phyloP scores from a whole-genome alignment of 257 asterid genomes.

The Schizonepeta tenuifolia region DNA sequence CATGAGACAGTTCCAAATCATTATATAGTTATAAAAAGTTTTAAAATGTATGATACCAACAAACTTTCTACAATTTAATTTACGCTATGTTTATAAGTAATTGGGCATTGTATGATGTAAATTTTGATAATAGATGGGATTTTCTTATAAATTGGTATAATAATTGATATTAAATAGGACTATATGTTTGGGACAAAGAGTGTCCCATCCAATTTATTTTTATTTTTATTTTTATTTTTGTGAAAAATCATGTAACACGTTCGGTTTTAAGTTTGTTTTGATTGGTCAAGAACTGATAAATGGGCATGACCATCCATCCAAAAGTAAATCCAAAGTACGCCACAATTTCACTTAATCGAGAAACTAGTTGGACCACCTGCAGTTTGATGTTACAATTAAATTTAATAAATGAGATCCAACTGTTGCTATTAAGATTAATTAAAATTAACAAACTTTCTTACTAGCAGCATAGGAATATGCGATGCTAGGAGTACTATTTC shows the following conservation, averaged over 20 bases:
- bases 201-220: too few species aligned
- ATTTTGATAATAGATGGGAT: too few species aligned
- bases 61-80: too few species aligned
- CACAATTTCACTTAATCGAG: constrained; percentile 15
- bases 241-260: not conserved
- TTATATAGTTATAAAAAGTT: too few species aligned
- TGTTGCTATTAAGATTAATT: not conserved
- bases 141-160: too few species aligned
- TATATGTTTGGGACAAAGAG: too few species aligned
- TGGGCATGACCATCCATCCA: not conserved
- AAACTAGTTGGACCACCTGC: constrained; percentile 34
- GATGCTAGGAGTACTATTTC: not conserved
- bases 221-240: too few species aligned
- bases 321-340: constrained; percentile 14
- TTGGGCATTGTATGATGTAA: too few species aligned
- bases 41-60: too few species aligned
- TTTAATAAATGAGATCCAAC: constrained; percentile 13
- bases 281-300: constrained; percentile 10
- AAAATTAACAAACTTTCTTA: not conserved
- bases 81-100: too few species aligned
- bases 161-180: too few species aligned
- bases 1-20: too few species aligned
- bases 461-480: not conserved
- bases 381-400: constrained; percentile 19
- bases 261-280: not conserved